Conservation (phyloP, 306 rosid genomes). For the Dicorynia guianensis region DNA sequence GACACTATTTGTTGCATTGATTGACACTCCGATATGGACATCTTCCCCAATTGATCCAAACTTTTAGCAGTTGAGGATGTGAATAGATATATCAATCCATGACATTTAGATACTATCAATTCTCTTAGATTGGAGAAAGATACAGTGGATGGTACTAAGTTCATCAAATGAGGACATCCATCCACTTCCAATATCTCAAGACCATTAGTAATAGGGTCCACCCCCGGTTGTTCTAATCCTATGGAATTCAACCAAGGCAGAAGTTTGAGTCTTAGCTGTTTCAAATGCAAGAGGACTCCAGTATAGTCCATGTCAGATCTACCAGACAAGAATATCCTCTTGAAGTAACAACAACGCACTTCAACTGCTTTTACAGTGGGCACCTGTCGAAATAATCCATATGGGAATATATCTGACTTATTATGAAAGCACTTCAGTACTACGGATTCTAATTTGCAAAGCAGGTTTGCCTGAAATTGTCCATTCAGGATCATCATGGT, state of each 20-base stretch:
- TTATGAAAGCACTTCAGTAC: fast-evolving
- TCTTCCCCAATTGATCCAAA: not conserved
- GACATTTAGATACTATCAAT: not conserved
- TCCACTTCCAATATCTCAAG: not conserved
- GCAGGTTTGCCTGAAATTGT: not conserved
- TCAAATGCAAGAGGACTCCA: not conserved
- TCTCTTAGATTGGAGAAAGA: not conserved
- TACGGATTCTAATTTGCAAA: not conserved
- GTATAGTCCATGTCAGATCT: not conserved
- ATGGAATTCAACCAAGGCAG: not conserved
- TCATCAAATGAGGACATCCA: not conserved
- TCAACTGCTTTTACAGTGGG: not conserved
- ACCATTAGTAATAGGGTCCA: not conserved
- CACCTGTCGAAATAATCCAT: not conserved
- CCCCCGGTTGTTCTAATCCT: not conserved
- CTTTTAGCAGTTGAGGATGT: slow-evolving; percentile 4
- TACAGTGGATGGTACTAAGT: not conserved
- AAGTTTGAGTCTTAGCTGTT: not conserved
- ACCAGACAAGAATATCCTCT: not conserved
- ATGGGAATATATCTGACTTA: not conserved
- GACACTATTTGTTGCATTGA: not conserved
- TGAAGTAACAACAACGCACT: not conserved
- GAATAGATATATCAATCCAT: not conserved
- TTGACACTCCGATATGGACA: slow-evolving; percentile 1
- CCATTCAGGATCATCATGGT: not conserved